Base-by-base conservation (phyloP, 805 yeast species). In the Yarrowia alimentaria region DNA sequence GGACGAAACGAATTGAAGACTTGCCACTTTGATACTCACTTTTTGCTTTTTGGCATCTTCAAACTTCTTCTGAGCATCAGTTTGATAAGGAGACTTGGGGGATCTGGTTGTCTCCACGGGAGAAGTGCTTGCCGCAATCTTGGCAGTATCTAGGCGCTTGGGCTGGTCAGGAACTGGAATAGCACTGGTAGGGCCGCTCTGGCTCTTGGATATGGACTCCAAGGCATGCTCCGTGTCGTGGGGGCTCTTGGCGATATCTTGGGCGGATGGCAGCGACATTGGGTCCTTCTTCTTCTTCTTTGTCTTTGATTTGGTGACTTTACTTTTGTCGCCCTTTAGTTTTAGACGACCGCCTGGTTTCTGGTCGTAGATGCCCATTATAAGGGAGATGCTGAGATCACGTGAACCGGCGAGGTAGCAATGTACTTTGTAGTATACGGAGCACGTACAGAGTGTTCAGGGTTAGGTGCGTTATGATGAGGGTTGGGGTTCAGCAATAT, bases 41-140 rank as follows among this genome's bases (percentile, higher is more conserved):
- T 59, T 47, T 34, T 57, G 57, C 5, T 58, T 51, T 51, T 57
- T 54, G 26, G 54, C 52, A 14, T 57, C 61, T 14, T 58, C 61
- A 35, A 58, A 58, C 35, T 47, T 56, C 17, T 38, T 42, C 42
- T 58, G 56, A 9, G 61, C 54, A 3, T 58, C 61, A 1, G 61
- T 58, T 37, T 32, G n/a, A 9, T 33, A 30, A 20, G 51, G 51
- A 29, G n/a, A 16, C 8, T 45, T 33, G 1, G 26, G 26, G n/a
- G 47, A 17, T 28, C 29, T 29, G 34, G 19, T 20, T 5, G 20
- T 28, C 33, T 40, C 47, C 6, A 19, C 47, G 4, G 30, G 53
- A 14, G 24, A 26, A 1, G 33, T 40, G 9, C 25, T 28, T 3
- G 47, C 32, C 4, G 47, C 47, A 1, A 40, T 6, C 14, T 40